A percentile compares a stretch with the other conserved stretches of the same genome.
phyloP scores from a whole-genome alignment of 768 basidiomycete genomes.

The Leucosporidium creatinivorum region DNA sequence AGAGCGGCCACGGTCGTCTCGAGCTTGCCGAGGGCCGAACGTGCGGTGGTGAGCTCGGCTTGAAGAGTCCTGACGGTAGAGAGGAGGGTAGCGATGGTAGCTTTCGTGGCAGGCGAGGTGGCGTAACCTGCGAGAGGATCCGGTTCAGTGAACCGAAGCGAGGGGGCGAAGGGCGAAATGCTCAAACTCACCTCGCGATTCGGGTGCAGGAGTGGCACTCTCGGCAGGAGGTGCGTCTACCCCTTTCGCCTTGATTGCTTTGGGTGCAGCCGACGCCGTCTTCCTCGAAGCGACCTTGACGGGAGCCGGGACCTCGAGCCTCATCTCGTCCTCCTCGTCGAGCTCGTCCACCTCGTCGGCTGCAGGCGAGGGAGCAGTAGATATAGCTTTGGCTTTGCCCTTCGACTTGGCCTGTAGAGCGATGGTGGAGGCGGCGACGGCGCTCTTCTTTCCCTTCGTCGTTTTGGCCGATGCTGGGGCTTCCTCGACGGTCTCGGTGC shows the following conservation, averaged over 20 bases:
- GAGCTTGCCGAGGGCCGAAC: neutral
- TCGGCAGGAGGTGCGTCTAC: neutral
- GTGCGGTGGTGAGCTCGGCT: slow-evolving; percentile 2
- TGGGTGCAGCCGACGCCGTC: neutral
- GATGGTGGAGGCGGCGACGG: too few species aligned
- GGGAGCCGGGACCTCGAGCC: neutral
- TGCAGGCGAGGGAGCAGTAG: neutral
- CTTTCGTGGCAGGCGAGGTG: slow-evolving; percentile 7
- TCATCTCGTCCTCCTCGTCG: neutral
- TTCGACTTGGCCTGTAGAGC: too few species aligned
- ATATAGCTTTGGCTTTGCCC: too few species aligned
- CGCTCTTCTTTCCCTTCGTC: neutral
- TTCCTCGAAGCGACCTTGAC: neutral
- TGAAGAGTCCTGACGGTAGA: slow-evolving; percentile 4
- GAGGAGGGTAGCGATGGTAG: neutral
- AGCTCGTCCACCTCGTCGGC: neutral
- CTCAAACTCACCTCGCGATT: too few species aligned
- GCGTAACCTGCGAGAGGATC: slow-evolving; percentile 3
- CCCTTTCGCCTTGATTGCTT: neutral
- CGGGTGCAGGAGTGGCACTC: too few species aligned
- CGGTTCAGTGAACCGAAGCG: neutral
- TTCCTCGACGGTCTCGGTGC: too few species aligned
- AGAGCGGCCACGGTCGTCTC: neutral
- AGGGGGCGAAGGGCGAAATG: neutral
- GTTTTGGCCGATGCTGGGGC: too few species aligned